Evolutionary conservation across 176 grass and related monocot genomes (phyloP).

Genomic region (Pontederia crassipes): DNA sequence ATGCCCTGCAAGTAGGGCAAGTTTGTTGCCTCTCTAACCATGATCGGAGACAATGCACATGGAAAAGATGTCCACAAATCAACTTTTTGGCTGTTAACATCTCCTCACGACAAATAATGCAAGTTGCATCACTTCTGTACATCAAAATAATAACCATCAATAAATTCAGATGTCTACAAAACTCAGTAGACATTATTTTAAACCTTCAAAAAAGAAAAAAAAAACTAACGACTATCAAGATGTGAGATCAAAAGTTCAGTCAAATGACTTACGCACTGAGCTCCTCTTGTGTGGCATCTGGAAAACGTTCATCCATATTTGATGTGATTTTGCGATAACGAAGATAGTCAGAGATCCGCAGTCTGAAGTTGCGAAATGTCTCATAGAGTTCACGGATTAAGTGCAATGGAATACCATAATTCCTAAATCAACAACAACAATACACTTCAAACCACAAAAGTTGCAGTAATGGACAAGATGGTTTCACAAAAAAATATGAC

Average conservation of each 20-base stretch:
- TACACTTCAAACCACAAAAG: background rate
- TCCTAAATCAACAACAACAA: conserved; percentile 45
- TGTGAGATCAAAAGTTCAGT: too few relatives aligned
- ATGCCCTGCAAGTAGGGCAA: conserved; percentile 92
- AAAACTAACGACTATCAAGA: background rate
- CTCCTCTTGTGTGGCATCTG: conserved; percentile 74
- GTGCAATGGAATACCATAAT: conserved; percentile 91
- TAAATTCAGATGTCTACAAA: too few relatives aligned
- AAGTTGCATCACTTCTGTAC: conserved; percentile 73
- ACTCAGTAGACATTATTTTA: too few relatives aligned
- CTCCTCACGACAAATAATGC: conserved; percentile 98
- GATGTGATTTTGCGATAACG: conserved; percentile 95
- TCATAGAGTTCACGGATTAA: conserved; percentile 92
- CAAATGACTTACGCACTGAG: conserved; percentile 54
- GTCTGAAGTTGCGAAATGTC: conserved; percentile 87
- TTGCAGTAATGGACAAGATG: background rate
- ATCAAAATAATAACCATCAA: background rate
- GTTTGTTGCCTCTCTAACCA: conserved; percentile 92
- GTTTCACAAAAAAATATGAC: too few relatives aligned
- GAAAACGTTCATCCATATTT: conserved; percentile 96
- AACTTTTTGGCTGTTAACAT: conserved; percentile 90
- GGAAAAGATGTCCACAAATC: conserved; percentile 89
- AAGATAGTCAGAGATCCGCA: conserved; percentile 71
- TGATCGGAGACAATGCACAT: conserved; percentile 89
- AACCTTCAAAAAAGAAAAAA: background rate